phyloP scores from a whole-genome alignment of 148 eudicot species.

The Amaranthus cruentus region DNA sequence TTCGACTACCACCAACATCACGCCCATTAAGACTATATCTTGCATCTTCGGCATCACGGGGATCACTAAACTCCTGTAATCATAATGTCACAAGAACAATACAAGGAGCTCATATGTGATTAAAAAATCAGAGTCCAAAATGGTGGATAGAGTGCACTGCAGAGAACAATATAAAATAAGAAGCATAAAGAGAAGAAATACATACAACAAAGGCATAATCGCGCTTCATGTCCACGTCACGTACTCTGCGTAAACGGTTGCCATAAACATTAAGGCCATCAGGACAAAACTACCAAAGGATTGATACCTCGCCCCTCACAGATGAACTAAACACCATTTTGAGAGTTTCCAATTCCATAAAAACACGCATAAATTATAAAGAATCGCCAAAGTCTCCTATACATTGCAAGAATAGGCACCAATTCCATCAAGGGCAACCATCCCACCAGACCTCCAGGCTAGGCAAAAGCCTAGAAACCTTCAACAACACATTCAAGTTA shows the following conservation, averaged over 20 bases:
- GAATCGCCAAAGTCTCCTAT: conserved; percentile 96
- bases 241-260: conserved; percentile 99
- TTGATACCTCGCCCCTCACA: conserved; percentile 77
- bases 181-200: conserved; percentile 27
- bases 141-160: too few relatives aligned
- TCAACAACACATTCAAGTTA: conserved; percentile 95
- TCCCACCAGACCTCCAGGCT: conserved; percentile 97
- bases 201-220: conserved; percentile 97
- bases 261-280: conserved; percentile 99
- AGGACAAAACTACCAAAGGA: conserved; percentile 77
- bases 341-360: conserved; percentile 93
- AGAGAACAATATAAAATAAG: neutral
- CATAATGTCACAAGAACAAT: conserved; percentile 17
- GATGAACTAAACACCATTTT: conserved; percentile 98
- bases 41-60: conserved; percentile 97
- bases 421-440: conserved; percentile 91
- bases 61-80: conserved; percentile 81
- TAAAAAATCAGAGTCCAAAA: neutral
- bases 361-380: conserved; percentile 88
- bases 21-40: conserved; percentile 68
- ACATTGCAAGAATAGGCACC: conserved; percentile 80
- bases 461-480: conserved; percentile 98
- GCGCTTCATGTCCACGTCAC: conserved; percentile 99
- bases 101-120: conserved; percentile 26
- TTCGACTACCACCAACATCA: conserved; percentile 74